A percentile compares a stretch with the other conserved stretches of the same genome.
Conservation (phyloP, 257 asterid species). For the Verbascum thapsus region DNA sequence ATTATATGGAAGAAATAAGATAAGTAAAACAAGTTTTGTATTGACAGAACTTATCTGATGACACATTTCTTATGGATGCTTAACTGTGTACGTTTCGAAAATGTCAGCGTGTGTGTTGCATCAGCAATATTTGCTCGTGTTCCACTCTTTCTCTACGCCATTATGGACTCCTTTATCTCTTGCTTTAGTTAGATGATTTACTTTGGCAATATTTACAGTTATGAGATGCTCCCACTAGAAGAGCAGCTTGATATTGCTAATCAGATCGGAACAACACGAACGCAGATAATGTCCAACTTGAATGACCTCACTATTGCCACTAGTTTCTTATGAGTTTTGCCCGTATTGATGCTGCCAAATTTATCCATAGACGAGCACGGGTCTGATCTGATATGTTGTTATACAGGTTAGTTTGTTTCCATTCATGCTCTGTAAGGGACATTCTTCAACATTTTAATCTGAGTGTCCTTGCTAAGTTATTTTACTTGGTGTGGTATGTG, state of each 20-base stretch:
- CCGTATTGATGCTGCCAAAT: neutral
- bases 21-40: too few species aligned
- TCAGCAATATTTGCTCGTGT: too few species aligned
- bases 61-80: too few species aligned
- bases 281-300: constrained; percentile 78
- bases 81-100: too few species aligned
- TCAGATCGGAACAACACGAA: constrained; percentile 87
- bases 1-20: too few species aligned
- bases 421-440: constrained; percentile 1
- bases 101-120: too few species aligned
- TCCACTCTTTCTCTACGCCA: too few species aligned
- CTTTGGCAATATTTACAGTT: constrained; percentile 47
- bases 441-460: neutral
- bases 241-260: constrained; percentile 83
- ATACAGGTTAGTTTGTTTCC: neutral
- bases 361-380: neutral
- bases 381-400: neutral
- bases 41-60: too few species aligned
- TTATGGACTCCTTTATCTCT: too few species aligned
- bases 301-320: constrained; percentile 79
- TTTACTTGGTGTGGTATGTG: constrained; percentile 23
- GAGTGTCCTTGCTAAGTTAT: neutral
- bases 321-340: constrained; percentile 63
- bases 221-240: constrained; percentile 82
- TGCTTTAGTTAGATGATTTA: too few species aligned